Conservation (phyloP, 345 rosid genomes). For the Balakata baccata region DNA sequence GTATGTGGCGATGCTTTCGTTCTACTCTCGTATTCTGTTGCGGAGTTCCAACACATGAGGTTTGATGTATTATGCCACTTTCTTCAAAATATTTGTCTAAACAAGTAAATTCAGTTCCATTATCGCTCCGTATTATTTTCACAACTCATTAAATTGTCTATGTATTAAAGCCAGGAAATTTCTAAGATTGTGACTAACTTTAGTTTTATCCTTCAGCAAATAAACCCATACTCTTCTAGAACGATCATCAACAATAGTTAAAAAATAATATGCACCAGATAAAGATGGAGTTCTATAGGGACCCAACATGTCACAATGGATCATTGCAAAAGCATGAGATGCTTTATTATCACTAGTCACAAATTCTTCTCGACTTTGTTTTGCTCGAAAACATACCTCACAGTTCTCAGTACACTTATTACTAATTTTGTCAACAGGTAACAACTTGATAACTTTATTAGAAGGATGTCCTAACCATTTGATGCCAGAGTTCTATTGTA, state of each 20-base stretch:
- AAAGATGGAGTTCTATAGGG: neutral
- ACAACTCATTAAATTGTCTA: neutral
- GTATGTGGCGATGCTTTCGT: neutral
- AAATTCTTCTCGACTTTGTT: neutral
- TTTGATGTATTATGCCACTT: neutral
- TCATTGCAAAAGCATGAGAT: neutral
- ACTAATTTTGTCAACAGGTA: neutral
- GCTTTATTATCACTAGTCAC: neutral
- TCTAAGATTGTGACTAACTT: neutral
- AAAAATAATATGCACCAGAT: neutral
- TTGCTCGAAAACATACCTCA: neutral
- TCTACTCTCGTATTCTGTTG: neutral
- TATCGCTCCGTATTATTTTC: neutral
- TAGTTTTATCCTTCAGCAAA: neutral
- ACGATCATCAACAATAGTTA: neutral
- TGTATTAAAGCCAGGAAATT: neutral
- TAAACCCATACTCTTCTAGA: neutral
- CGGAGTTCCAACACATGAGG: neutral
- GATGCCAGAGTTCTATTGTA: neutral
- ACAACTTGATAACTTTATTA: too few species aligned
- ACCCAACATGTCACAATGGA: neutral
- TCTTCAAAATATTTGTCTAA: neutral
- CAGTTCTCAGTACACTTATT: neutral
- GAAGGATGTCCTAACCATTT: neutral
- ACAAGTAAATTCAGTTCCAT: neutral